Percentiles rank a stretch among this genome's conserved stretches.
Evolutionary conservation across 139 green algal genomes (phyloP).

Genomic region (Chloropicon primus): DNA sequence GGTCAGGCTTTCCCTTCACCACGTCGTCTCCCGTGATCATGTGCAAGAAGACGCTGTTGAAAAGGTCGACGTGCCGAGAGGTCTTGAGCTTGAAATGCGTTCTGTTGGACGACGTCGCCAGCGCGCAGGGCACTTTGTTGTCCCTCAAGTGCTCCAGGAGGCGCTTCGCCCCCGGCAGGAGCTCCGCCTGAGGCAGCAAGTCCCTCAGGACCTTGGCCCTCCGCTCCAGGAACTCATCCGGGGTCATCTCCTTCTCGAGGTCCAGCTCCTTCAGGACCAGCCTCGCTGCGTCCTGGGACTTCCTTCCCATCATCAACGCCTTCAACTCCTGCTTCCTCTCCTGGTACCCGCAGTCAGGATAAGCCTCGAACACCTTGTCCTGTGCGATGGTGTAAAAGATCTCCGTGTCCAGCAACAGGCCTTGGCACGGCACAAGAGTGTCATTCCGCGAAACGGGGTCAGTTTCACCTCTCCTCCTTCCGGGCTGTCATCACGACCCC

Average conservation of each 20-base stretch:
- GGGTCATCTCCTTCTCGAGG: background rate
- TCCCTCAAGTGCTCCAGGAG: slow-evolving; percentile 54
- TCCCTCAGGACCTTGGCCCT: slow-evolving; percentile 9
- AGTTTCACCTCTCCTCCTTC: too few species aligned
- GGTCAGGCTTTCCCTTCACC: slow-evolving; percentile 60
- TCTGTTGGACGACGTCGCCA: slow-evolving; percentile 59
- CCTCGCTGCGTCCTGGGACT: background rate
- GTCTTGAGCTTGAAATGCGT: slow-evolving; percentile 53
- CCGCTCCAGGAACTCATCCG: background rate
- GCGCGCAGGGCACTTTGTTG: slow-evolving; percentile 35
- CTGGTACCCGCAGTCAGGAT: background rate
- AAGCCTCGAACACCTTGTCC: background rate
- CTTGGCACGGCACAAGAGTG: too few species aligned
- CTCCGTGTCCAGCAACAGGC: background rate
- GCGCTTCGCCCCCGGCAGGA: slow-evolving; percentile 66
- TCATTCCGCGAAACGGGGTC: too few species aligned
- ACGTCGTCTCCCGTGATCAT: slow-evolving; percentile 62
- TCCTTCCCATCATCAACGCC: background rate
- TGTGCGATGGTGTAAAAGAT: background rate
- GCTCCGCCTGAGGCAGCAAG: slow-evolving; percentile 49
- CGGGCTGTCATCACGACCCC: too few species aligned
- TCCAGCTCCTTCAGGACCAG: background rate
- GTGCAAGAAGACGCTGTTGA: slow-evolving; percentile 37
- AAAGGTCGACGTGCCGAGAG: slow-evolving; percentile 40
- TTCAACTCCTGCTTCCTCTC: background rate